Conservation (phyloP, 2,329 filamentous ascomycete species). For the Ophiosphaerella narmari region DNA sequence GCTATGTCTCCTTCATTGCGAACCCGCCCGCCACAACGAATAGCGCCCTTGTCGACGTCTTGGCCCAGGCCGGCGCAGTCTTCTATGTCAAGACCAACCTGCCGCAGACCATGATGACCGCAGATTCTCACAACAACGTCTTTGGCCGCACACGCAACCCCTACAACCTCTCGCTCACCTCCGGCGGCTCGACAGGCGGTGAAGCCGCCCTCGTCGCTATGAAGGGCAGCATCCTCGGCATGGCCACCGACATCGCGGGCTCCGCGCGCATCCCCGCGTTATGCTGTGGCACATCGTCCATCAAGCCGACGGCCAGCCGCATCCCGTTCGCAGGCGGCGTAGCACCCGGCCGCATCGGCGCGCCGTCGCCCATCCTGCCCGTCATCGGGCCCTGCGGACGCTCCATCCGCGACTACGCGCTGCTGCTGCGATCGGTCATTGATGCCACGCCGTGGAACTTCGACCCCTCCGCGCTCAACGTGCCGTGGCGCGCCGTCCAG, state of each 20-base stretch:
- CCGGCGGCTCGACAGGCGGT: conserved; percentile 70
- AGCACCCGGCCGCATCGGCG: conserved; percentile 36
- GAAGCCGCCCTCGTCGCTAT: conserved; percentile 65
- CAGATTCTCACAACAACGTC: conserved; percentile 64
- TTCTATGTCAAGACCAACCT: conserved; percentile 60
- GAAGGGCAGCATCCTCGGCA: conserved; percentile 62
- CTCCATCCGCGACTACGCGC: conserved; percentile 46
- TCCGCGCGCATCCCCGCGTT: conserved; percentile 83
- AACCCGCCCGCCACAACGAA: conserved; percentile 39
- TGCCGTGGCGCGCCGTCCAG: conserved; percentile 52
- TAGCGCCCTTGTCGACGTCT: conserved; percentile 42
- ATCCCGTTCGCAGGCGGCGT: conserved; percentile 50
- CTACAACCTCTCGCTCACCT: conserved; percentile 61
- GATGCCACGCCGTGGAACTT: conserved; percentile 51
- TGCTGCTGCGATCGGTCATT: conserved; percentile 51
- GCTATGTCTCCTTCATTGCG: conserved; percentile 56
- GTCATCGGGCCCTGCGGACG: conserved; percentile 52
- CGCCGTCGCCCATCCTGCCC: conserved; percentile 40
- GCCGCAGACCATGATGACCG: conserved; percentile 54
- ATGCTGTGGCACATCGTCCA: conserved; percentile 58
- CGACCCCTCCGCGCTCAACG: conserved; percentile 49
- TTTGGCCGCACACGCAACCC: conserved; percentile 69
- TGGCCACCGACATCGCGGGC: conserved; percentile 66
- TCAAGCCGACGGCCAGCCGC: conserved; percentile 59
- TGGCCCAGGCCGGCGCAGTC: conserved; percentile 52